phyloP scores from a whole-genome alignment of 257 asterid genomes.

The Fraxinus anomala region DNA sequence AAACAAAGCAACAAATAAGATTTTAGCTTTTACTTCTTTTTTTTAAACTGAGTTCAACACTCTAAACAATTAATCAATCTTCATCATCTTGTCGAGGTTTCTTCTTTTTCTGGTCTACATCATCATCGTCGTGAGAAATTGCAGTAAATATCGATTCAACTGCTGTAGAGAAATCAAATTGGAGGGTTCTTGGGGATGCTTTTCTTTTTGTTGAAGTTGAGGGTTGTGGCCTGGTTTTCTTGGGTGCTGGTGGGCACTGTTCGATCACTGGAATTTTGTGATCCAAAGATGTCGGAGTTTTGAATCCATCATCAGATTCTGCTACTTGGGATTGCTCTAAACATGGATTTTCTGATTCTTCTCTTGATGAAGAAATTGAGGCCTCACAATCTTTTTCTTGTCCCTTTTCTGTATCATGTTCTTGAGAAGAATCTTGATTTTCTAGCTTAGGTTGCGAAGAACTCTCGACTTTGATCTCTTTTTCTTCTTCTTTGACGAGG shows the following conservation, averaged over 20 bases:
- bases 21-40: too few species aligned
- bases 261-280: conserved; percentile 49
- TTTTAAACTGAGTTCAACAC: neutral
- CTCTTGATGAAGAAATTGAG: conserved; percentile 12
- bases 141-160: conserved; percentile 44
- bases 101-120: conserved; percentile 35
- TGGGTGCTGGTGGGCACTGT: conserved; percentile 80
- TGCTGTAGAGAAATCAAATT: conserved; percentile 33
- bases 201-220: conserved; percentile 36
- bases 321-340: conserved; percentile 8
- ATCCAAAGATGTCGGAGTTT: conserved; percentile 65
- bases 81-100: conserved; percentile 43
- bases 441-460: conserved; percentile 4
- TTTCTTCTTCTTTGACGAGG: conserved; percentile 3
- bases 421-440: neutral
- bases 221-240: conserved; percentile 36
- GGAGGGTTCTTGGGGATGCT: conserved; percentile 28
- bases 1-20: neutral
- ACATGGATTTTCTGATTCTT: conserved; percentile 18
- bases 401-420: neutral
- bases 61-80: conserved; percentile 22
- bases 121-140: conserved; percentile 23
- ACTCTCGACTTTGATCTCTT: conserved; percentile 6
- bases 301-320: conserved; percentile 55
- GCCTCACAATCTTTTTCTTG: neutral